Evolutionary conservation across 225 moss, liverwort and hornwort species (phyloP).

Genomic region (Pleurozium schreberi): DNA sequence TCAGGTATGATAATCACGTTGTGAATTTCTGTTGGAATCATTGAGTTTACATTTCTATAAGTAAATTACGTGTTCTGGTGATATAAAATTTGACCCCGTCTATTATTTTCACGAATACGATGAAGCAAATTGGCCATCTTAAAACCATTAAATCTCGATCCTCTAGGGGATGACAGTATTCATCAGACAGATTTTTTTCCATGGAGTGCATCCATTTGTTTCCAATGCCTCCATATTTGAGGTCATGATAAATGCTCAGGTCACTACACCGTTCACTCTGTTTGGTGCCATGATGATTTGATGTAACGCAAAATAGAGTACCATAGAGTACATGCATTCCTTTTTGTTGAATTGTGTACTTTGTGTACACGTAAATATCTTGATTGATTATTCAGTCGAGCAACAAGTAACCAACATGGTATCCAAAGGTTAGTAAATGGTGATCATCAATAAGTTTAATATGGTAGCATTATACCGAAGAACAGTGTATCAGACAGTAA

Average conservation of each 20-base stretch:
- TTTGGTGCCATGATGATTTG: not conserved
- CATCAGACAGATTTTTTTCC: not conserved
- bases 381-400: not conserved
- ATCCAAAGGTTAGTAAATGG: not conserved
- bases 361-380: not conserved
- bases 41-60: not conserved
- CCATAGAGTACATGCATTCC: not conserved
- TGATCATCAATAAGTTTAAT: not conserved
- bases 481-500: not conserved
- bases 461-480: not conserved
- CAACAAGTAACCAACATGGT: not conserved
- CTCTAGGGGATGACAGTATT: not conserved
- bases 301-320: not conserved
- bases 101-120: not conserved
- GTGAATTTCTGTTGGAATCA: not conserved
- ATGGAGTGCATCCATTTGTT: not conserved
- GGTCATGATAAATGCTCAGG: not conserved
- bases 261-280: not conserved
- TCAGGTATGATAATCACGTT: slow-evolving; percentile 36
- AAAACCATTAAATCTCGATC: not conserved
- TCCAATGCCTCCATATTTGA: not conserved
- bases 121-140: not conserved
- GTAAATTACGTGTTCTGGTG: not conserved
- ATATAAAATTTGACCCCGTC: not conserved
- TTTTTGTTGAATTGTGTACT: not conserved